phyloP scores from a whole-genome alignment of 1,284 basidiomycete species.

The Tilletia indica region DNA sequence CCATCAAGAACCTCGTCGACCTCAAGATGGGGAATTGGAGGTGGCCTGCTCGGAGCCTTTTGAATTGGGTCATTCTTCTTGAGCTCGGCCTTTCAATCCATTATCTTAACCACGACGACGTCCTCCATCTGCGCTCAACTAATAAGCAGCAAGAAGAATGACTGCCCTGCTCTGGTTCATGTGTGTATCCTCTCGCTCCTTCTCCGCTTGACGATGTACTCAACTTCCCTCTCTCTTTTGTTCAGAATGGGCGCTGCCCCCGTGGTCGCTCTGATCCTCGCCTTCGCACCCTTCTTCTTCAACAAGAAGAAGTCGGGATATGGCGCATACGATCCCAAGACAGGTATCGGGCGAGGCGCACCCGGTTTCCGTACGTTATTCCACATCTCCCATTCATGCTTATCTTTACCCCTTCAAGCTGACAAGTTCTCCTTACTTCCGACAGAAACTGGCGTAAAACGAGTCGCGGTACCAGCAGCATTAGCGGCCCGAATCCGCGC shows the following conservation, averaged over 20 bases:
- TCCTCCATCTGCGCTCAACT: background rate
- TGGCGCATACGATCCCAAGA: conserved; percentile 45
- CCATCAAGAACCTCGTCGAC: too few species aligned
- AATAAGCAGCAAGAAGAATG: background rate
- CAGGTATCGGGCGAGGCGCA: conserved; percentile 47
- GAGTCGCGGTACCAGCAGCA: conserved; percentile 45
- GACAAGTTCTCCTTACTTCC: background rate
- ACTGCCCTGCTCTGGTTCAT: conserved; percentile 14
- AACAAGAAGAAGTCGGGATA: background rate
- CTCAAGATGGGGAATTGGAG: background rate
- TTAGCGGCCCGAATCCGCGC: conserved; percentile 48
- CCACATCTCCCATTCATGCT: too few species aligned
- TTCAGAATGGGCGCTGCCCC: conserved; percentile 7
- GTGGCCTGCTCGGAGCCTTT: background rate
- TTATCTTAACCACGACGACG: background rate
- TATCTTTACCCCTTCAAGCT: background rate
- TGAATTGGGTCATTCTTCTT: background rate
- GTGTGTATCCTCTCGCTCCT: background rate
- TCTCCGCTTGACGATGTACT: background rate
- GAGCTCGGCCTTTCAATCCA: background rate
- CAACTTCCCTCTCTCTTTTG: background rate
- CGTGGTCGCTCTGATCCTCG: conserved; percentile 10
- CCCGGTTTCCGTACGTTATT: conserved; percentile 42
- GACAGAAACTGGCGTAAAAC: conserved; percentile 43
- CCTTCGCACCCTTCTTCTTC: conserved; percentile 14